A percentile compares a stretch with the other conserved stretches of the same genome.
phyloP scores from a whole-genome alignment of 2,329 filamentous ascomycete genomes.

The Fusarium avenaceum region DNA sequence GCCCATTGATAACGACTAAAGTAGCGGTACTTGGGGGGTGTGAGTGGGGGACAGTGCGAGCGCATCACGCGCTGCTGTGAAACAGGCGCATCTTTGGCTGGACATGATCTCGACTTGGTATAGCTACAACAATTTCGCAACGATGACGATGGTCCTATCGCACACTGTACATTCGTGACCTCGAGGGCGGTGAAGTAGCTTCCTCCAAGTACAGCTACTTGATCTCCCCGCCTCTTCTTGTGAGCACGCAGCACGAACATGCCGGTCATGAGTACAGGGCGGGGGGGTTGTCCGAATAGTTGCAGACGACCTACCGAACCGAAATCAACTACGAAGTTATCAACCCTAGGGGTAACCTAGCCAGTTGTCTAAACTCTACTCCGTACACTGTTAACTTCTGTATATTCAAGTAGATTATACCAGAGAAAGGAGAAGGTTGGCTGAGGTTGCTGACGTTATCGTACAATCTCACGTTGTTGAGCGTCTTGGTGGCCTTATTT shows the following conservation, averaged over 20 bases:
- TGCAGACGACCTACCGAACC: slow-evolving; percentile 1
- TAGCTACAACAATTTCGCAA: slow-evolving; percentile 14
- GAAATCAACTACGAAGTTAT: not conserved
- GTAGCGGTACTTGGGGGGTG: slow-evolving; percentile 36
- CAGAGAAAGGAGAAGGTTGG: not conserved
- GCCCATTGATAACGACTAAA: slow-evolving; percentile 38
- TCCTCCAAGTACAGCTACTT: slow-evolving; percentile 35
- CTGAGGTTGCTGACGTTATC: slow-evolving; percentile 11
- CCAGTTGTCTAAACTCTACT: not conserved
- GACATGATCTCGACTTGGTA: slow-evolving; percentile 1
- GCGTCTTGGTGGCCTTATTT: slow-evolving; percentile 4
- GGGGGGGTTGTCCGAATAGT: slow-evolving; percentile 39
- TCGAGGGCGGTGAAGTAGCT: slow-evolving; percentile 32
- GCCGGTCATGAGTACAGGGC: slow-evolving; percentile 47
- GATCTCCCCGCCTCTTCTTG: slow-evolving; percentile 29
- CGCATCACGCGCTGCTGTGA: slow-evolving; percentile 20
- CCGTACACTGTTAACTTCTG: not conserved
- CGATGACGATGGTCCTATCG: slow-evolving; percentile 38
- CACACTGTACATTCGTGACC: slow-evolving; percentile 41
- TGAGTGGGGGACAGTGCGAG: slow-evolving; percentile 43
- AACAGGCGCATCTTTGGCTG: not conserved
- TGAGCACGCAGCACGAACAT: slow-evolving; percentile 39
- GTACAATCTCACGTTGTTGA: not conserved
- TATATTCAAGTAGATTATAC: not conserved
- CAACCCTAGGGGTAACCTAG: not conserved